A percentile compares a stretch with the other conserved stretches of the same genome.
These are phyloP conservation scores for Boletellus ananiceps DNA, from an alignment of 768 basidiomycete genomes.

Conservation along the genomic window DNA sequence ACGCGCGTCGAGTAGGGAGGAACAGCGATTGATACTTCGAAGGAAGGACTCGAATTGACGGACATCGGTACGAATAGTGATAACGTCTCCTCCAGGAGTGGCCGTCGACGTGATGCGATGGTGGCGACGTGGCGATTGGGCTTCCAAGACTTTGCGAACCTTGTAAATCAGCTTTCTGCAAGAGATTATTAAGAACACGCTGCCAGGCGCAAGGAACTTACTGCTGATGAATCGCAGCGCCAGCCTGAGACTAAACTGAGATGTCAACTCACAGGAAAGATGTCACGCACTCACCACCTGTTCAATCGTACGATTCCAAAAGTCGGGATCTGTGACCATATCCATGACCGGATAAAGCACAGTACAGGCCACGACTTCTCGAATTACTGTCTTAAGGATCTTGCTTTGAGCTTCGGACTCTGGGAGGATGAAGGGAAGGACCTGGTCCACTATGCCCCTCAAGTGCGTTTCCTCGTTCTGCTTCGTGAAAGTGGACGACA, in stretches of 20 bases:
- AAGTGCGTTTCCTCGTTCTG: constrained; percentile 90
- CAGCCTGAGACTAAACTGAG: constrained; percentile 40
- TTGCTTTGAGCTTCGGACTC: constrained; percentile 68
- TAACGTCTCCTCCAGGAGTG: constrained; percentile 53
- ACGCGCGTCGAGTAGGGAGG: constrained; percentile 83
- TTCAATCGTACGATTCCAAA: constrained; percentile 93
- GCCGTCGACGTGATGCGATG: constrained; percentile 38
- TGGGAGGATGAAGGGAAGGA: constrained; percentile 71
- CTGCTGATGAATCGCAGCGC: constrained; percentile 69
- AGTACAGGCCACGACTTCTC: constrained; percentile 80
- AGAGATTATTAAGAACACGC: constrained; percentile 2
- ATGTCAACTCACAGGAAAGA: not conserved
- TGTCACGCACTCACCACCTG: constrained; percentile 65
- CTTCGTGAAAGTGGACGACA: constrained; percentile 83
- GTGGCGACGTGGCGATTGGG: constrained; percentile 61
- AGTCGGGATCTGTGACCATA: constrained; percentile 92
- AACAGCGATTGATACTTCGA: constrained; percentile 74
- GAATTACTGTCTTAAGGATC: constrained; percentile 64
- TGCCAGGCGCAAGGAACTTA: constrained; percentile 25
- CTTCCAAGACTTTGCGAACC: constrained; percentile 79
- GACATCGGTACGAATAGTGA: constrained; percentile 75
- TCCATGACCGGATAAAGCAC: constrained; percentile 87
- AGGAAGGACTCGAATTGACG: constrained; percentile 91
- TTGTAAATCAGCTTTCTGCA: constrained; percentile 78
- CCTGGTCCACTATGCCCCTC: constrained; percentile 59